Base-by-base conservation (phyloP, 805 yeast species). In the Candida pseudofarinosa region DNA sequence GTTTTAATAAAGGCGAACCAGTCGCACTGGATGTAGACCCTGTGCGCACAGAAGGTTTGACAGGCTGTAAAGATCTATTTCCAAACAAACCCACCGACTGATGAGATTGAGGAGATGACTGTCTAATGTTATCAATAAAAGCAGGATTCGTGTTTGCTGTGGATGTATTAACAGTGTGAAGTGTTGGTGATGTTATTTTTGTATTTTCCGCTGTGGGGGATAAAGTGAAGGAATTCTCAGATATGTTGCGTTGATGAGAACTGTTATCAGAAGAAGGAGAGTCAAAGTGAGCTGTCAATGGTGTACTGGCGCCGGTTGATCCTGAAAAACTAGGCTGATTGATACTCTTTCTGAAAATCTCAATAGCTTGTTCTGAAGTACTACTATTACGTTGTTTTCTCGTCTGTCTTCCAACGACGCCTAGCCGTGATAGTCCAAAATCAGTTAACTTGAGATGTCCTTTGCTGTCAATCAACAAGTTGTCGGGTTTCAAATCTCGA, bases 401-500 rank as follows among this genome's bases (percentile, higher is more conserved):
- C 3, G 55, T 56, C 56, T 89, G 96, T 62, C 97, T 80, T 33
- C 88, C 84, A 31, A 88, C 78, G 35, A 90, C 77, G 23, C 97
- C 97, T 73, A 89, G 81, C 58, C 95, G 73, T 6, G 96, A 86
- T 35, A 93, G 73, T 1, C 99, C 99, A 69, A 93, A 93, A 65
- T 93, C 99, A 1, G 97, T 90, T 47, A 95, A 67, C 62, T 93
- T 93, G 47, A 93, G 62, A 65, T 93, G 99, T 0, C 99, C 99
- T 30, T 71, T 69, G 41, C 79, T 71, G 59, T 90, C 98, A 50
- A 93, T 89, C 49, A 93, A 70, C 30, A 93, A 62, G 54, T 93
- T 93, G 58, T 93, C 99, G 0, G 99, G 99, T 59, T 93, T 93
- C 57, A 93, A 70, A 62, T 93, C 99, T 54, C 97, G 81, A 63